Base-by-base conservation (phyloP, 805 yeast species). In the Yamadazyma ubonensis region DNA sequence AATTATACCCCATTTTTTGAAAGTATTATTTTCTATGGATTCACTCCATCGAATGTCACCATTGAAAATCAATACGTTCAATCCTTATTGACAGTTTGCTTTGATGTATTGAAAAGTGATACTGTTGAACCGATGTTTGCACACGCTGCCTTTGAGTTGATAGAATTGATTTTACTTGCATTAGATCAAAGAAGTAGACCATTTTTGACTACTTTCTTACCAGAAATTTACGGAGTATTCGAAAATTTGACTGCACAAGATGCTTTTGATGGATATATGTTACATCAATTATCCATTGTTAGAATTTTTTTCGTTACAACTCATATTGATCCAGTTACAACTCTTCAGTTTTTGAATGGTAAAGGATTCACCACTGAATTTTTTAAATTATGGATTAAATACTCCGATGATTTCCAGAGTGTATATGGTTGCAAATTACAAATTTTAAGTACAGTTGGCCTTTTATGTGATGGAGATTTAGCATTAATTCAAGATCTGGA, bases 381-480 rank as follows among this genome's bases (percentile, higher is more conserved):
- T 44, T 63, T 65, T 52, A 65, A 70, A 43, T 57, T 73, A 45
- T 76, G 80, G 80, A 63, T 75, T 44, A 63, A 68, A 42, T 62
- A 70, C 47, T 63, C 73, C 16, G 71, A 60, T 30, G 69, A 63
- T 43, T 67, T 74, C 56, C 71, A 65, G 40, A 76, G 80, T 43
- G 81, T 75, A 15, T 76, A 74, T 46, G 81, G 79, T 19, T 65
- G 78, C 45, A 77, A 76, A 49, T 56, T 76, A 32, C 79, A 77
- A 54, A 70, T 73, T 5, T 54, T 77, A 51, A 70, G 78, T 0
- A 53, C 73, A 31, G 58, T 72, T 28, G 50, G 75, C 2, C 51
- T 75, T 14, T 45, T 73, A 12, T 45, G 57, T 35, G 64, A 61
- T 36, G 57, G 63, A 6, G 57, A 58, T 5, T 46, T 61, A 34